These are phyloP conservation scores for Sarocladium kiliense DNA, from an alignment of 2,329 filamentous ascomycete species.

Conservation along the genomic window DNA sequence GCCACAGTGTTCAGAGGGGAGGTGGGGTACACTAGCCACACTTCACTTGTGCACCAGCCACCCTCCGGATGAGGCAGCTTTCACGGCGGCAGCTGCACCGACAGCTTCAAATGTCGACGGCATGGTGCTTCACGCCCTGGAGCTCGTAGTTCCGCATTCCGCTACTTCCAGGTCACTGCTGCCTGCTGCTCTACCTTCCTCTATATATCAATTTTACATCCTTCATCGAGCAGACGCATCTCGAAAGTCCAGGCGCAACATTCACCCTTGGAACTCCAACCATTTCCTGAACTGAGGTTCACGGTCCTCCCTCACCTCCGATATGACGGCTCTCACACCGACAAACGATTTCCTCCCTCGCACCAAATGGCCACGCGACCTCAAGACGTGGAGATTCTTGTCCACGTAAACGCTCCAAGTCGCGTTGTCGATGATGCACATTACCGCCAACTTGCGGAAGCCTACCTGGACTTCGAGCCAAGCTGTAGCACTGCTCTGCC, in stretches of 20 bases:
- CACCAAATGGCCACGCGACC: conserved; percentile 20
- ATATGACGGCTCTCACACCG: background rate
- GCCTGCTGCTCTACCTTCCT: too few species aligned
- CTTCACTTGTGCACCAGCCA: background rate
- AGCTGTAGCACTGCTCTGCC: background rate
- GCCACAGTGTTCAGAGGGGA: background rate
- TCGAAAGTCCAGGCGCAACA: too few species aligned
- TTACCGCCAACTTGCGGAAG: conserved; percentile 44
- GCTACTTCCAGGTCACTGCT: too few species aligned
- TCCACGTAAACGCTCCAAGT: conserved; percentile 50
- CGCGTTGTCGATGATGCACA: conserved; percentile 39
- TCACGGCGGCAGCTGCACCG: background rate
- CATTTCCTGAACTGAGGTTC: too few species aligned
- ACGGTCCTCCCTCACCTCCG: background rate
- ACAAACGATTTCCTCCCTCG: background rate
- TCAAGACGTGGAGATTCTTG: conserved; percentile 44
- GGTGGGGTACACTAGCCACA: background rate
- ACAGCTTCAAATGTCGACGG: background rate
- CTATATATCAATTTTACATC: too few species aligned
- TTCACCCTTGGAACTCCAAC: too few species aligned
- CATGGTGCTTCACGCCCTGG: background rate
- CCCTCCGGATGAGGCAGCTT: conserved; percentile 9
- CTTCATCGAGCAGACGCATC: too few species aligned
- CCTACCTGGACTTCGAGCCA: conserved; percentile 45
- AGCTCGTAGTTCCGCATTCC: background rate